Evolutionary conservation across 139 green algal species (phyloP), one percentile per base, ranked within the genome.

Genomic region (Chlorella ohadii): DNA sequence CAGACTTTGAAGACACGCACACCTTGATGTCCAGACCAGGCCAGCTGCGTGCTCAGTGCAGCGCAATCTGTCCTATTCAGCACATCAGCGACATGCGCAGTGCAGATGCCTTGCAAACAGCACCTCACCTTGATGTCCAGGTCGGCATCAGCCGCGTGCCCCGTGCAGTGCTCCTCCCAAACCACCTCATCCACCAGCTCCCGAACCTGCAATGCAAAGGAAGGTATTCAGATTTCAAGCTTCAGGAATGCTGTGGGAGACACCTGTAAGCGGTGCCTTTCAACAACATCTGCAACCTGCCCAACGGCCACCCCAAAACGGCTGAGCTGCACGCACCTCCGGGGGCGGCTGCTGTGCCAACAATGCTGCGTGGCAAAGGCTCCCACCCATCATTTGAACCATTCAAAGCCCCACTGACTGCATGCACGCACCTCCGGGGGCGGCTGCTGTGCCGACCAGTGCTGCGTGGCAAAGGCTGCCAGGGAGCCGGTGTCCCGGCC

Each of bases 141-240:
- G 9, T n/a, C 41, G 36, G 59, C n/a, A 38, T 91, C 86, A 3
- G 66, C 87, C 7, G 31, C 51, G n/a, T 90, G 70, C 0, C 94
- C 94, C 15, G 86, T 33, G 84, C 94, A 97, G 56, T 93, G 41
- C 77, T 93, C 70, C 56, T 90, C 87, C 77, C 95, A 94, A 5
- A 90, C 86, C 7, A 91, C 78, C 41, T 95, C 73, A 39, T 91
- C 89, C 16, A 88, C 87, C 33, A 98, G 83, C 92, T 98, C 92
- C 12, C 79, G 51, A 12, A 94, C 90, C 88, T 92, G 68, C 15
- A 51, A 71, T 36, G 31, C 9, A 47, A 22, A n/a, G 47, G 13
- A 79, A 44, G 28, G 28, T 22, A 15, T 19, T 47, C n/a, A n/a
- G n/a, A n/a, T n/a, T n/a, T n/a, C n/a, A n/a, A n/a, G n/a, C n/a